phyloP scores from a whole-genome alignment of 129 eudicot genomes.

The Gnaphalium uliginosum region DNA sequence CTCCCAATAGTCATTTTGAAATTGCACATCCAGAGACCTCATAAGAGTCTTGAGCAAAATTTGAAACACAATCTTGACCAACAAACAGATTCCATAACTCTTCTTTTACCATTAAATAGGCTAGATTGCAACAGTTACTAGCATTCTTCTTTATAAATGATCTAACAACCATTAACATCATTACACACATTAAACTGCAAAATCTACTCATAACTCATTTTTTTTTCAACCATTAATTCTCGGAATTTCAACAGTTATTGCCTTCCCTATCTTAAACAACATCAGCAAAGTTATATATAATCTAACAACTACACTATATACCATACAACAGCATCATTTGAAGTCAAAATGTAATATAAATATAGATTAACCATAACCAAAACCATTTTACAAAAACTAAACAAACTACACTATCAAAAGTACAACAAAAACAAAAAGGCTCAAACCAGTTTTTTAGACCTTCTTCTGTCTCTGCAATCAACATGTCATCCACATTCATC shows the following conservation, averaged over 20 bases:
- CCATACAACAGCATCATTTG: constrained; percentile 28
- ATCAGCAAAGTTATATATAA: constrained; percentile 21
- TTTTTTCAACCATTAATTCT: constrained; percentile 6
- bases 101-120: background rate
- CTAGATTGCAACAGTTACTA: background rate
- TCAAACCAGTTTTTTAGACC: constrained; percentile 37
- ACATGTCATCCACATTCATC: constrained; percentile 27
- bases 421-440: constrained; percentile 34
- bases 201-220: background rate
- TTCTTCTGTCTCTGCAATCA: constrained; percentile 25
- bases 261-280: constrained; percentile 22
- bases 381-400: constrained; percentile 32
- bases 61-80: constrained; percentile 13
- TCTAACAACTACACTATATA: constrained; percentile 31
- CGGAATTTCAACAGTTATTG: constrained; percentile 3
- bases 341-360: constrained; percentile 24
- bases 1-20: background rate
- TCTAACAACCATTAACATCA: constrained; percentile 7
- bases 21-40: background rate
- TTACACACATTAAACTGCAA: background rate
- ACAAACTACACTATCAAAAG: constrained; percentile 19
- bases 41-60: background rate
- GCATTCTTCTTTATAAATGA: background rate
- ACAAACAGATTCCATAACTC: constrained; percentile 6
- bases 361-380: constrained; percentile 24